Evolutionary conservation across 257 asterid genomes (phyloP).

Genomic region (Primulina tabacum): DNA sequence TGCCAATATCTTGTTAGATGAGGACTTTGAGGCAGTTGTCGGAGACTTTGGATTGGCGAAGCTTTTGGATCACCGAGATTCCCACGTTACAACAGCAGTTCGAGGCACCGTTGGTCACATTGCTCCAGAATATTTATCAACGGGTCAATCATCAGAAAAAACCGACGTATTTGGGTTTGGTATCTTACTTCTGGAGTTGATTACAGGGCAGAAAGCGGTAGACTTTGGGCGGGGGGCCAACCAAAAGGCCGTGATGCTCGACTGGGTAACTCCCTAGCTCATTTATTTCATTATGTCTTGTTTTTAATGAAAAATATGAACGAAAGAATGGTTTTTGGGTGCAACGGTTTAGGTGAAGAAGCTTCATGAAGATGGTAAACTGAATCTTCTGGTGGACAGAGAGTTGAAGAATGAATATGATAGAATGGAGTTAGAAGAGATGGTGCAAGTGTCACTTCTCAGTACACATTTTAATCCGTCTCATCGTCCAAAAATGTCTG

Average conservation of each 20-base stretch:
- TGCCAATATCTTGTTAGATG: constrained; percentile 87
- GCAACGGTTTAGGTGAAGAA: constrained; percentile 60
- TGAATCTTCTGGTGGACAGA: constrained; percentile 67
- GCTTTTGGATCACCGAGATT: constrained; percentile 82
- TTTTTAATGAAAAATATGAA: too few species aligned
- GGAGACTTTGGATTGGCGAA: constrained; percentile 96
- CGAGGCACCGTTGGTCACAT: constrained; percentile 94
- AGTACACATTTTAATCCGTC: constrained; percentile 78
- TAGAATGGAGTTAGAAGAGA: constrained; percentile 66
- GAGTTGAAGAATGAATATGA: constrained; percentile 57
- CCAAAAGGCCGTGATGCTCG: constrained; percentile 81
- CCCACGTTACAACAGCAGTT: constrained; percentile 94
- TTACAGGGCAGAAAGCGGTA: constrained; percentile 86
- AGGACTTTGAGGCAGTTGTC: constrained; percentile 93
- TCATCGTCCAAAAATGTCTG: constrained; percentile 89
- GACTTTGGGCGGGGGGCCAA: constrained; percentile 77
- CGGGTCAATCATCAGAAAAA: constrained; percentile 93
- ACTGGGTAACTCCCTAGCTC: constrained; percentile 47
- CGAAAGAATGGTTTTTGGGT: neutral
- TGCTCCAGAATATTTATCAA: constrained; percentile 83
- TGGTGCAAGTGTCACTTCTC: constrained; percentile 79
- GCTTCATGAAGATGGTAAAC: constrained; percentile 77
- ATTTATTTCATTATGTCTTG: too few species aligned
- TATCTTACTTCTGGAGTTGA: constrained; percentile 79
- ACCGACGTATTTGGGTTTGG: constrained; percentile 93